A percentile compares a stretch with the other conserved stretches of the same genome.
These are phyloP conservation scores for Aspergillus candidus DNA, from an alignment of 2,329 filamentous ascomycete genomes.

Conservation along the genomic window DNA sequence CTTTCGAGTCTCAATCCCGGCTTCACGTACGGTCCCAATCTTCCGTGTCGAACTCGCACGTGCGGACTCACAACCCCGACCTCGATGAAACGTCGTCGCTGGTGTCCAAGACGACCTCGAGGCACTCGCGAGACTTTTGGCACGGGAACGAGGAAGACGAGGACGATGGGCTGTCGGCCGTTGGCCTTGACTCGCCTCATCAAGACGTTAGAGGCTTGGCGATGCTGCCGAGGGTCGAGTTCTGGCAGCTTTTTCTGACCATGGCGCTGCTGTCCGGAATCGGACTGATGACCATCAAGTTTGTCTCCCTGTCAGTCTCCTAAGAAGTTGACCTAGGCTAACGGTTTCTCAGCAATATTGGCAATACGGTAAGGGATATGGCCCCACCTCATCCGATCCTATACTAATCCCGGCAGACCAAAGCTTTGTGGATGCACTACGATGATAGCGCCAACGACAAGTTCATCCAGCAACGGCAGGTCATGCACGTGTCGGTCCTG, in stretches of 20 bases:
- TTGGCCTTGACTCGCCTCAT: constrained; percentile 65
- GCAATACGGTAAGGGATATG: constrained; percentile 61
- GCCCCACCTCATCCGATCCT: not conserved
- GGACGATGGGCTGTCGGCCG: constrained; percentile 53
- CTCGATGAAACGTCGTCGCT: constrained; percentile 75
- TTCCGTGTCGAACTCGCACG: constrained; percentile 20
- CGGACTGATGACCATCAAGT: constrained; percentile 99
- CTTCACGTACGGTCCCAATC: constrained; percentile 28
- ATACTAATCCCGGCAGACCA: constrained; percentile 39
- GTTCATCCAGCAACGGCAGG: constrained; percentile 74
- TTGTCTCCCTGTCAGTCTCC: constrained; percentile 1
- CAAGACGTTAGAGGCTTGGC: constrained; percentile 84
- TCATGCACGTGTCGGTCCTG: constrained; percentile 90
- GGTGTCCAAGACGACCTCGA: constrained; percentile 58
- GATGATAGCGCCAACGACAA: constrained; percentile 65
- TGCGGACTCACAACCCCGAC: constrained; percentile 30
- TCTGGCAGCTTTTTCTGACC: constrained; percentile 84
- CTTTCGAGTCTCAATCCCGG: constrained; percentile 23
- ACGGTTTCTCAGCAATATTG: constrained; percentile 68
- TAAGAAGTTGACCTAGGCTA: constrained; percentile 19
- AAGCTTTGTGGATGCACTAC: constrained; percentile 81
- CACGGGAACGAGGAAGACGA: constrained; percentile 16
- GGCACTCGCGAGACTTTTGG: constrained; percentile 46
- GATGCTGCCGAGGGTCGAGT: constrained; percentile 66
- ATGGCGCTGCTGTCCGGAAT: constrained; percentile 90